Conservation (phyloP, 805 yeast genomes). For the Debaryomyces hansenii region DNA sequence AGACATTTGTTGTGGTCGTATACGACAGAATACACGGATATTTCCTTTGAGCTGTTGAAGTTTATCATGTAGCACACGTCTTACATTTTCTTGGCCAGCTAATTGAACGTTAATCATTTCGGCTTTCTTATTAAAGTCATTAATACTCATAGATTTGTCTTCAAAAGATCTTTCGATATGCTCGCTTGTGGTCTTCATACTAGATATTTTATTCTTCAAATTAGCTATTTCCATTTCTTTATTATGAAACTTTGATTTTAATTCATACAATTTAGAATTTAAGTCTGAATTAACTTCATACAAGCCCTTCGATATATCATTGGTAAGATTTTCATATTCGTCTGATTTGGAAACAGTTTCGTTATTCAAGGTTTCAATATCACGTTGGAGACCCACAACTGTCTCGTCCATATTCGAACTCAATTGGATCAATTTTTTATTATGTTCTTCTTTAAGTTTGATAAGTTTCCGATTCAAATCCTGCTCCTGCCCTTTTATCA, state of each 20-base stretch:
- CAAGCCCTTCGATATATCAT: constrained; percentile 2
- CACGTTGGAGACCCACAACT: constrained; percentile 10
- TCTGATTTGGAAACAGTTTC: constrained; percentile 2
- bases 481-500: constrained; percentile 13
- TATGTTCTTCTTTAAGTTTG: constrained; percentile 24
- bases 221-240: constrained; percentile 16
- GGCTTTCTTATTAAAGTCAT: constrained; percentile 8
- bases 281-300: constrained; percentile 4
- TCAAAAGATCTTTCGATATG: constrained; percentile 7
- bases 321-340: constrained; percentile 8
- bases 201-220: constrained; percentile 9
- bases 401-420: constrained; percentile 16
- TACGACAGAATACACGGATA: constrained; percentile 85
- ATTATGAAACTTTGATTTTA: constrained; percentile 4
- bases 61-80: constrained; percentile 68
- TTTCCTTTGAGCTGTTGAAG: constrained; percentile 90
- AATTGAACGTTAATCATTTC: constrained; percentile 30
- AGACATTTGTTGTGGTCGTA: constrained; percentile 52
- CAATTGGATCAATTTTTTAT: constrained; percentile 14
- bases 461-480: constrained; percentile 23
- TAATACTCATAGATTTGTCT: constrained; percentile 5
- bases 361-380: constrained; percentile 7
- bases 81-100: constrained; percentile 49
- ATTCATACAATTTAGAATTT: constrained; percentile 2
- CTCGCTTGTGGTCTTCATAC: constrained; percentile 9